Conservation (phyloP, 2,329 filamentous ascomycete genomes). For the Colletotrichum cuscutae region DNA sequence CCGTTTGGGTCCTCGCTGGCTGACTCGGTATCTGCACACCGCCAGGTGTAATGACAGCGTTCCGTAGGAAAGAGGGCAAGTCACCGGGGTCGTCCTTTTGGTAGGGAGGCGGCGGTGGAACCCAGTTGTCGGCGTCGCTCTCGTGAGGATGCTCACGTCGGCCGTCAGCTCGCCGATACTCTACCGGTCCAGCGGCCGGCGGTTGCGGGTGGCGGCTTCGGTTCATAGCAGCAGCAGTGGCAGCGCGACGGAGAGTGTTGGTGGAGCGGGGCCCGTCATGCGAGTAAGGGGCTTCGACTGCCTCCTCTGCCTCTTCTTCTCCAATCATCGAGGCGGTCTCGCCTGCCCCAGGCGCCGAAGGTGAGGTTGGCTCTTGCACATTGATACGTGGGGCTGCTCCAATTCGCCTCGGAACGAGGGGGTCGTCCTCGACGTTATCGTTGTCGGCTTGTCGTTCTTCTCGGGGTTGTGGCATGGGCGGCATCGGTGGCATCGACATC, state of each 20-base stretch:
- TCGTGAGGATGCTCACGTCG: constrained; percentile 82
- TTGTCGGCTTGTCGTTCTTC: constrained; percentile 38
- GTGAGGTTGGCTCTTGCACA: constrained; percentile 32
- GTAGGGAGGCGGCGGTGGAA: constrained; percentile 86
- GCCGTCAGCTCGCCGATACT: constrained; percentile 76
- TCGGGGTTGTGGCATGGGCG: constrained; percentile 37
- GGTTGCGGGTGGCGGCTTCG: constrained; percentile 72
- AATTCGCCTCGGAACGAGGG: constrained; percentile 62
- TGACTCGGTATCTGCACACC: constrained; percentile 38
- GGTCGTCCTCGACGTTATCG: constrained; percentile 57
- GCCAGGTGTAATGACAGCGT: constrained; percentile 53
- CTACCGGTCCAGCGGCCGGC: constrained; percentile 62
- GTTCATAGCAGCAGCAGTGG: constrained; percentile 80
- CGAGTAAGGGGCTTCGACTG: constrained; percentile 75
- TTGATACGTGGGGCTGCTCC: constrained; percentile 44
- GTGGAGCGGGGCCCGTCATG: constrained; percentile 78
- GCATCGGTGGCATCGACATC: constrained; percentile 39
- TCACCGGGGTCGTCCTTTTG: constrained; percentile 71
- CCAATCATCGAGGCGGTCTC: constrained; percentile 62
- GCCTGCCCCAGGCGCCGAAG: constrained; percentile 44
- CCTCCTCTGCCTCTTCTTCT: constrained; percentile 66
- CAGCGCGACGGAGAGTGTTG: constrained; percentile 76
- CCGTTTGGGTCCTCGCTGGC: constrained; percentile 38
- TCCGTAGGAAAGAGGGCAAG: constrained; percentile 65
- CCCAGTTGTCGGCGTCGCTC: constrained; percentile 90